Base-by-base conservation (phyloP, 2,329 filamentous ascomycete species). In the Fusarium buharicum region DNA sequence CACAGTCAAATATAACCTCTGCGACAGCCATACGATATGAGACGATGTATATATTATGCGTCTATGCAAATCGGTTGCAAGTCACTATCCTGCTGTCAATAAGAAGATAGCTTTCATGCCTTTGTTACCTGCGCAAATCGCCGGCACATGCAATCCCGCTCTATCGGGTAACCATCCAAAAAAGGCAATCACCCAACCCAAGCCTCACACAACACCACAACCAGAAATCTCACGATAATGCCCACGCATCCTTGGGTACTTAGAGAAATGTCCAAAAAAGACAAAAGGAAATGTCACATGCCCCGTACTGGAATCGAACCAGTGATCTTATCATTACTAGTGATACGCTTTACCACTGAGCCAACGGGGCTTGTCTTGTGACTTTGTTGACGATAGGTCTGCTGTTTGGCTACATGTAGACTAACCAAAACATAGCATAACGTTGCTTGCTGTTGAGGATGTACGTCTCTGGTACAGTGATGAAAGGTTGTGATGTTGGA, bases 321-420 rank as follows among this genome's bases (percentile, higher is more conserved):
- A 59, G 55, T 59, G 58, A 61, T 59, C 58, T 61, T 55, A 60
- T 64, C 60, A 64, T 64, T 59, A 64, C 60, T 64, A 64, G 60
- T 64, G 60, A 64, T 64, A 60, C 60, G 60, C 59, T 64, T 59
- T 64, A 64, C 59, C 60, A 64, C 60, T 64, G 30, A 64, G 59
- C 60, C 60, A 64, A 63, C 59, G 61, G 50, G 61, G 61, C 61
- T 61, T 59, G 2, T 12, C 11, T 43, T 47, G 60, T 27, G 39
- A 64, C 20, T 59, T 59, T 49, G 20, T 37, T 64, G 0, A 2
- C 10, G 1, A 2, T 0, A 0, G 0, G 0, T 0, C 0, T 1
- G 4, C 3, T 11, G 3, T 40, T 31, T 12, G 13, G 0, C 1
- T 10, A 3, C 1, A 16, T 55, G 27, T 28, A 3, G 6, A 22